These are phyloP conservation scores for Ogataea minuta DNA, from an alignment of 805 yeast genomes.

Conservation along the genomic window DNA sequence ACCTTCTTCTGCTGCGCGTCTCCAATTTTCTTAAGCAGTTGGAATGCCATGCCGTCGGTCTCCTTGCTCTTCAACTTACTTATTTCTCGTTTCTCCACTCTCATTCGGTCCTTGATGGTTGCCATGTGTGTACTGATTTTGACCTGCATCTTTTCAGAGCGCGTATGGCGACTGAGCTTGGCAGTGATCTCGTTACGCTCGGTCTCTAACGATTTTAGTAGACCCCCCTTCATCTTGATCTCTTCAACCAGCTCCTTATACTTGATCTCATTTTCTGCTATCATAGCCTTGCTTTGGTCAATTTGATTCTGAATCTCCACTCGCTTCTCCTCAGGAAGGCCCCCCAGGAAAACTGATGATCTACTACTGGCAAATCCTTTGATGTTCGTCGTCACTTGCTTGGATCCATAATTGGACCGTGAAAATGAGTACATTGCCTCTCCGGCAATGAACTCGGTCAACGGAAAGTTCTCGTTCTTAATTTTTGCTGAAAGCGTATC, in stretches of 20 bases:
- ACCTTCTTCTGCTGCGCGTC: constrained; percentile 13
- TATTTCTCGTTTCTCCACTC: constrained; percentile 17
- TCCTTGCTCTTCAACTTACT: constrained; percentile 15
- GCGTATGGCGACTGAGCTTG: constrained; percentile 15
- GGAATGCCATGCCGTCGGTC: constrained; percentile 15
- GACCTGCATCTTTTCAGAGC: constrained; percentile 14
- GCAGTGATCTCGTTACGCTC: constrained; percentile 12
- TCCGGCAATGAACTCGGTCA: constrained; percentile 61
- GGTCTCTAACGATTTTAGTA: constrained; percentile 9
- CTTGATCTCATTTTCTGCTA: constrained; percentile 13
- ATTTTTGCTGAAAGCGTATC: constrained; percentile 34
- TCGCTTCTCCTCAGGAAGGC: constrained; percentile 32
- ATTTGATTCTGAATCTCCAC: constrained; percentile 19
- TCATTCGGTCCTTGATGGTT: constrained; percentile 18
- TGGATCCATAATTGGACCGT: constrained; percentile 63
- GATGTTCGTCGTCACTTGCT: constrained; percentile 48
- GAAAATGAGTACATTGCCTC: constrained; percentile 48
- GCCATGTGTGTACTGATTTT: constrained; percentile 18
- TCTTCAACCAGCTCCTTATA: constrained; percentile 1
- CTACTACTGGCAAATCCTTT: constrained; percentile 25
- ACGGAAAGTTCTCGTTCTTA: constrained; percentile 41
- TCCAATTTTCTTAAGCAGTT: constrained; percentile 17
- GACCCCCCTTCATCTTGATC: constrained; percentile 6
- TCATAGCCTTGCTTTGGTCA: constrained; percentile 6
- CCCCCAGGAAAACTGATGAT: constrained; percentile 33